Conservation (phyloP, 495 filamentous ascomycete genomes). For the Evernia prunastri region DNA sequence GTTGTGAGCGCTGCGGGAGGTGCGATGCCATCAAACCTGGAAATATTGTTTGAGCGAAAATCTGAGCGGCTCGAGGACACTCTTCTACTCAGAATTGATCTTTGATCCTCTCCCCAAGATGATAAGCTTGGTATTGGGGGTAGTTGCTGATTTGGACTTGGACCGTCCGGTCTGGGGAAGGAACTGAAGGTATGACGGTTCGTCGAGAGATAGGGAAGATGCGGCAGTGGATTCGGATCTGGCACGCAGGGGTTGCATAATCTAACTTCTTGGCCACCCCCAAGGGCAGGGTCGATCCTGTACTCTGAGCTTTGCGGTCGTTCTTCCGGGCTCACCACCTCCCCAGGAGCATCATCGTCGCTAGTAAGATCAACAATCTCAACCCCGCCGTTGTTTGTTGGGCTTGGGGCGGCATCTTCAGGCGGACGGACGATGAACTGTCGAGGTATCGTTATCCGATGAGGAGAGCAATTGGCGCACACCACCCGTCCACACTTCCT, state of each 20-base stretch:
- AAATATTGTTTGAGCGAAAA: conserved; percentile 12
- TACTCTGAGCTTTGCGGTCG: conserved; percentile 30
- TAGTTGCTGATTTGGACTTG: conserved; percentile 1
- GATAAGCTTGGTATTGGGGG: neutral
- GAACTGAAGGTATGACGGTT: conserved; percentile 4
- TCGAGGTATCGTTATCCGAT: conserved; percentile 88
- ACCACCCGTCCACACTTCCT: conserved; percentile 96
- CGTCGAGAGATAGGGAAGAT: conserved; percentile 22
- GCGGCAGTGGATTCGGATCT: conserved; percentile 74
- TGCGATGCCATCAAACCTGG: conserved; percentile 8
- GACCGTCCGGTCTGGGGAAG: conserved; percentile 13
- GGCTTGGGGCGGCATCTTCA: conserved; percentile 29
- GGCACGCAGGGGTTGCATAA: conserved; percentile 94
- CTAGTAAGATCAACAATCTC: conserved; percentile 40
- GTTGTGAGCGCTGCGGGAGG: conserved; percentile 5
- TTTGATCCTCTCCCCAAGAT: conserved; percentile 1
- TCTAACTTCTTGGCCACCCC: conserved; percentile 79
- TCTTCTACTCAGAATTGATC: conserved; percentile 1
- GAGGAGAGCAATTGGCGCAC: conserved; percentile 84
- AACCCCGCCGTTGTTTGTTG: conserved; percentile 10
- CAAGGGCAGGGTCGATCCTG: conserved; percentile 48
- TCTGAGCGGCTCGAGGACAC: conserved; percentile 14
- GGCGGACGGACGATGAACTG: conserved; percentile 89
- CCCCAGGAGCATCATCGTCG: conserved; percentile 28
- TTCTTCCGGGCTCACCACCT: conserved; percentile 15